Conservation (phyloP, 306 rosid species). For the Lathyrus aphaca region DNA sequence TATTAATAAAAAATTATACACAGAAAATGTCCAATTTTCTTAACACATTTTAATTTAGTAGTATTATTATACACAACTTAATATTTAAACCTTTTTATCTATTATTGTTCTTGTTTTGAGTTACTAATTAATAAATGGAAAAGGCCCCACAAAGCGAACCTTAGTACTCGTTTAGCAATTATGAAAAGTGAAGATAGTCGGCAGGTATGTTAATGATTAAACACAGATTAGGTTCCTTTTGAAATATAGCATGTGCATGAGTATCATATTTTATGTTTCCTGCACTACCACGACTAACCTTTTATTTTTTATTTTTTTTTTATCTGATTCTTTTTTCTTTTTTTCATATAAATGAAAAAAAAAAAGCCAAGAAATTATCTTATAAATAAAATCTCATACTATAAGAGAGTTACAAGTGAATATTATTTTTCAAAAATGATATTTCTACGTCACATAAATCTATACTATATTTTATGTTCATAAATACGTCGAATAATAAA, state of each 20-base stretch:
- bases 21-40: no score
- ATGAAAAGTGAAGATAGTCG: conserved; percentile 33
- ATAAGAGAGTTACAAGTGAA: no score
- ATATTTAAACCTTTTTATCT: not conserved
- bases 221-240: not conserved
- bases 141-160: conserved; percentile 6
- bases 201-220: conserved; percentile 36
- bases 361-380: no score
- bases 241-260: not conserved
- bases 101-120: not conserved
- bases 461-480: no score
- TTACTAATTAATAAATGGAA: not conserved
- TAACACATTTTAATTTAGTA: conserved; percentile 5
- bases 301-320: not conserved
- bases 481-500: no score
- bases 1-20: no score
- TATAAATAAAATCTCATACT: no score
- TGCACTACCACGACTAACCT: not conserved
- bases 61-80: not conserved
- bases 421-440: no score
- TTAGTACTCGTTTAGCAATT: conserved; percentile 23
- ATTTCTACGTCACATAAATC: no score
- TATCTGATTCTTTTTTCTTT: not conserved
- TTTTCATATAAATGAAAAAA: no score
- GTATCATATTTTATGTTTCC: not conserved